Conservation (phyloP, 1,139 yeast species). For the Pichia sp. region DNA sequence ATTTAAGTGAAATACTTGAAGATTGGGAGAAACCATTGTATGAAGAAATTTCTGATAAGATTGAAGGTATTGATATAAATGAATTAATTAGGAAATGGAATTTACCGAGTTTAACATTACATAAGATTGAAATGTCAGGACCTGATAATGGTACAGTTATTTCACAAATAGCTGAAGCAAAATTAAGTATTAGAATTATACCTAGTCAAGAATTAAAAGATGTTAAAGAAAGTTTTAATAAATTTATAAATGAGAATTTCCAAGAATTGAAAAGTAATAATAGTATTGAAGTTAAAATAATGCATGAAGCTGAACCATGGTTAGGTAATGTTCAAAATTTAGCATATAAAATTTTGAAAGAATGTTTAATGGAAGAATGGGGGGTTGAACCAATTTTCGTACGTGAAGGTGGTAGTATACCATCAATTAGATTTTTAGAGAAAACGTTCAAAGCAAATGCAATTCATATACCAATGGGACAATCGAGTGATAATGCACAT, state of each 20-base stretch:
- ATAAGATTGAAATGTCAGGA: constrained; percentile 78
- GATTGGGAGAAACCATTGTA: constrained; percentile 31
- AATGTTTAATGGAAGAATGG: constrained; percentile 52
- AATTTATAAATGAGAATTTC: constrained; percentile 42
- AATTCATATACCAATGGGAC: constrained; percentile 95
- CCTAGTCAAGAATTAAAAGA: constrained; percentile 72
- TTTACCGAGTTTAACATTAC: constrained; percentile 85
- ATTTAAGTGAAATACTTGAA: constrained; percentile 6
- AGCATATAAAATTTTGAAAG: constrained; percentile 58
- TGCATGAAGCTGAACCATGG: constrained; percentile 95
- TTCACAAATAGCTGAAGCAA: constrained; percentile 71
- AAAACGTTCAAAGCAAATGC: constrained; percentile 80
- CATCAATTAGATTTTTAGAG: constrained; percentile 79
- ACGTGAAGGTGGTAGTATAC: constrained; percentile 96
- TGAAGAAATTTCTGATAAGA: constrained; percentile 47
- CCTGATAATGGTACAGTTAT: constrained; percentile 87
- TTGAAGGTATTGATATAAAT: constrained; percentile 32
- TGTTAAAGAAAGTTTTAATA: constrained; percentile 45
- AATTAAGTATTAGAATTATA: constrained; percentile 76
- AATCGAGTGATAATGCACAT: constrained; percentile 91
- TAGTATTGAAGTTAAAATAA: constrained; percentile 47
- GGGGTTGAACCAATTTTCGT: constrained; percentile 68
- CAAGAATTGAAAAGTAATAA: constrained; percentile 49
- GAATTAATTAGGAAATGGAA: constrained; percentile 80
- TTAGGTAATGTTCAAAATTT: constrained; percentile 74